Percentiles rank a stretch among this genome's conserved stretches.
Evolutionary conservation across 1,139 yeast species (phyloP).

Genomic region (Yamadazyma songkhlaensis): DNA sequence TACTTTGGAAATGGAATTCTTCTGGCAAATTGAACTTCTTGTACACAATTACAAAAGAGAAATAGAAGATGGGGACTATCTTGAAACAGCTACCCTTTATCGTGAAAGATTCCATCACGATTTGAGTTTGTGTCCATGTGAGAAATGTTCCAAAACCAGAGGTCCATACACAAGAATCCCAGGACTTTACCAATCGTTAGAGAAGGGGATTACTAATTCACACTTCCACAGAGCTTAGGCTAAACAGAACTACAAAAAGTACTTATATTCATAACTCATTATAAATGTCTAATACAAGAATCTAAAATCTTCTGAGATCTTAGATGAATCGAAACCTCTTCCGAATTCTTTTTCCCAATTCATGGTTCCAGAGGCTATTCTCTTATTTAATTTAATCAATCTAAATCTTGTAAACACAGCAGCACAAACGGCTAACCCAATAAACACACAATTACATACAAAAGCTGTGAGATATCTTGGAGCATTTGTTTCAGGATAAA

Average conservation of each 20-base stretch:
- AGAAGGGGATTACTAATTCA: background rate
- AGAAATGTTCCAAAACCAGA: background rate
- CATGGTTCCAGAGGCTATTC: slow-evolving; percentile 46
- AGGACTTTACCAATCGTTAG: background rate
- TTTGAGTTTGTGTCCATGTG: background rate
- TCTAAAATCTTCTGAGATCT: slow-evolving; percentile 43
- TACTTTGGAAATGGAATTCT: too few species aligned
- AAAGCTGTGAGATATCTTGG: slow-evolving; percentile 48
- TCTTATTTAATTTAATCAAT: slow-evolving; percentile 37
- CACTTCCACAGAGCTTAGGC: background rate
- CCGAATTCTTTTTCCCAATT: slow-evolving; percentile 53
- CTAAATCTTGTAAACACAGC: slow-evolving; percentile 41
- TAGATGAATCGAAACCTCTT: slow-evolving; percentile 43
- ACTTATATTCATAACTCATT: background rate
- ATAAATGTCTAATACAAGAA: slow-evolving; percentile 24
- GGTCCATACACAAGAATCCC: background rate
- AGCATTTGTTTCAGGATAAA: slow-evolving; percentile 40
- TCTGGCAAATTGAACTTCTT: too few species aligned
- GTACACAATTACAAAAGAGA: too few species aligned
- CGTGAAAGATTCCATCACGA: too few species aligned
- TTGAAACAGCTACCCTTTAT: too few species aligned
- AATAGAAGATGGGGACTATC: too few species aligned
- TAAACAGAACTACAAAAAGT: background rate
- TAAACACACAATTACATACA: slow-evolving; percentile 47
- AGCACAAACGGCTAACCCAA: slow-evolving; percentile 36